These are phyloP conservation scores for Vishniacozyma victoriae DNA, from an alignment of 768 basidiomycete species.

Conservation along the genomic window DNA sequence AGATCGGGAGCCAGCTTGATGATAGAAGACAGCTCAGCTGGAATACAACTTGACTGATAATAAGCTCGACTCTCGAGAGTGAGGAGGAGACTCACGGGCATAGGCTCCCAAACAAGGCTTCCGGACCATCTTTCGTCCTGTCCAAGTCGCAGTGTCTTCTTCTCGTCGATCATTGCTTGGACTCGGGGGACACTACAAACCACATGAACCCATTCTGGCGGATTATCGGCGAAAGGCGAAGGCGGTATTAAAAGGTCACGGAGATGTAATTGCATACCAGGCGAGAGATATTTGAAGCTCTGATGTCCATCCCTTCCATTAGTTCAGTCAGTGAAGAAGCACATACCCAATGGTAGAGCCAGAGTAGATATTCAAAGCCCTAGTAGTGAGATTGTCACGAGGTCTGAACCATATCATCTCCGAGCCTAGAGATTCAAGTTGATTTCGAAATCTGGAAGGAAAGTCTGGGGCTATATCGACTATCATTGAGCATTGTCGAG, in stretches of 20 bases:
- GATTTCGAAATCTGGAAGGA: conserved; percentile 10
- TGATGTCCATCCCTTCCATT: conserved; percentile 34
- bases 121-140: conserved; percentile 16
- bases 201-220: conserved; percentile 33
- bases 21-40: conserved; percentile 12
- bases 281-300: conserved; percentile 33
- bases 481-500: conserved; percentile 19
- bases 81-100: conserved; percentile 18
- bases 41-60: conserved; percentile 11
- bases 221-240: conserved; percentile 21
- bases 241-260: conserved; percentile 25
- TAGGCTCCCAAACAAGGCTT: conserved; percentile 38
- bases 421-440: conserved; percentile 10
- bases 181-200: conserved; percentile 23
- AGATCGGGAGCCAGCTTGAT: conserved; percentile 13
- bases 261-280: conserved; percentile 18
- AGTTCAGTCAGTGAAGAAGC: not conserved
- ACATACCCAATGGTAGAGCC: conserved; percentile 29
- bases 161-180: conserved; percentile 17
- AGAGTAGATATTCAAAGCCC: conserved; percentile 39
- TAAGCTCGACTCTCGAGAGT: not conserved
- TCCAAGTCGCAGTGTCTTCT: conserved; percentile 3
- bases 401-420: conserved; percentile 32
- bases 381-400: conserved; percentile 23
- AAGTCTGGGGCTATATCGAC: conserved; percentile 36